phyloP scores from a whole-genome alignment of 148 eudicot species.

The Drosera capensis region DNA sequence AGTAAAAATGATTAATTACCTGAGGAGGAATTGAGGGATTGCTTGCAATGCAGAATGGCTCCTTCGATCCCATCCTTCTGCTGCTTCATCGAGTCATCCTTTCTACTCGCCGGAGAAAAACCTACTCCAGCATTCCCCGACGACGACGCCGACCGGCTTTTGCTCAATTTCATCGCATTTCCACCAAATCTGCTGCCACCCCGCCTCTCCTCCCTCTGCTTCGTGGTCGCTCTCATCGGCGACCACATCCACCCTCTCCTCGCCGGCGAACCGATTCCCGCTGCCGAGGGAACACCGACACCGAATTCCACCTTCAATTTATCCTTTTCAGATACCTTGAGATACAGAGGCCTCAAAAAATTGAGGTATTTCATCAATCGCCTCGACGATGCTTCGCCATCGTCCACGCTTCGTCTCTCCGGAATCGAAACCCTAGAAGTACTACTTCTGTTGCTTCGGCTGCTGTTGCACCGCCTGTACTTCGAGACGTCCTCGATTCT shows the following conservation, averaged over 20 bases:
- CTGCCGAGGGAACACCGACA: neutral
- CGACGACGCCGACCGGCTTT: conserved; percentile 32
- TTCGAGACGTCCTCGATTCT: conserved; percentile 9
- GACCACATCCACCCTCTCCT: conserved; percentile 1
- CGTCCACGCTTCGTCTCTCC: no score
- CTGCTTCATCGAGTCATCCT: conserved; percentile 30
- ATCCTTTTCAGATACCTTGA: conserved; percentile 20
- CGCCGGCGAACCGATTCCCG: neutral
- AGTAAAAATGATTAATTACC: no score
- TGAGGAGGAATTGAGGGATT: conserved; percentile 26
- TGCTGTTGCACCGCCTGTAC: conserved; percentile 10
- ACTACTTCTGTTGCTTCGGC: conserved; percentile 15
- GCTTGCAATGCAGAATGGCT: conserved; percentile 60
- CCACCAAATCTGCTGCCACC: conserved; percentile 12
- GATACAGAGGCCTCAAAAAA: conserved; percentile 30
- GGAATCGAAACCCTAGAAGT: conserved; percentile 4
- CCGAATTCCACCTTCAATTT: neutral
- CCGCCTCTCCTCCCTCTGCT: neutral
- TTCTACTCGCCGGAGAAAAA: conserved; percentile 11
- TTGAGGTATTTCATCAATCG: conserved; percentile 32
- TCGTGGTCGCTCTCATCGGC: neutral
- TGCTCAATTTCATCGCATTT: conserved; percentile 22
- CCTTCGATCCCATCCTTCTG: conserved; percentile 52
- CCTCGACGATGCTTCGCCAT: conserved; percentile 12
- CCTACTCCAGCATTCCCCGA: conserved; percentile 15